Conservation (phyloP, 305 asterid genomes). For the Ilex paraguariensis region DNA sequence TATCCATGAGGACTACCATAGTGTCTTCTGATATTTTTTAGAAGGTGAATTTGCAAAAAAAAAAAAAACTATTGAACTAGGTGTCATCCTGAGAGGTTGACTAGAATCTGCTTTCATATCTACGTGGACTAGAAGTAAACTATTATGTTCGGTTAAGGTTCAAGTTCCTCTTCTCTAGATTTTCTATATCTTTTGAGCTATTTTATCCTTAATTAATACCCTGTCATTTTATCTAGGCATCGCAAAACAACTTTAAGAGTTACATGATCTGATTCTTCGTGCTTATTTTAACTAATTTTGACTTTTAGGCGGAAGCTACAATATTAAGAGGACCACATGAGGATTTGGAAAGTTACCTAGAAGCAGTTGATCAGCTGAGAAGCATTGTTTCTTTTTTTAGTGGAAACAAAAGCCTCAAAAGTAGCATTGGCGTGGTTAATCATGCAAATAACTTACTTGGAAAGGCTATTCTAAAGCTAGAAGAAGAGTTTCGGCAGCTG, state of each 20-base stretch:
- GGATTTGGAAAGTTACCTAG: slow-evolving; percentile 81
- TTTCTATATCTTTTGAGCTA: not conserved
- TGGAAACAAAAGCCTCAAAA: slow-evolving; percentile 53
- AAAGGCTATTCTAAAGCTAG: slow-evolving; percentile 68
- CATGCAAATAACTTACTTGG: slow-evolving; percentile 62
- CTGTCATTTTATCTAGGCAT: not conserved
- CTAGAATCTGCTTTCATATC: no score
- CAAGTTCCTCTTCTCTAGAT: not conserved
- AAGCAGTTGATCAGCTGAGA: slow-evolving; percentile 82
- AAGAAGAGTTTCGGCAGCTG: slow-evolving; percentile 85
- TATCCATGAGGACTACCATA: no score
- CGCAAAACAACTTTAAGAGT: not conserved
- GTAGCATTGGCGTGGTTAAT: slow-evolving; percentile 59
- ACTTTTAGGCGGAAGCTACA: slow-evolving; percentile 85
- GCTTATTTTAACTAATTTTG: not conserved
- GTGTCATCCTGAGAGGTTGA: no score
- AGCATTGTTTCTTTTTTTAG: slow-evolving; percentile 51
- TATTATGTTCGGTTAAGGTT: no score
- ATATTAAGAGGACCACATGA: slow-evolving; percentile 93
- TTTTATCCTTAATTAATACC: no score
- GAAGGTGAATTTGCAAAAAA: no score
- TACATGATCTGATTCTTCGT: not conserved
- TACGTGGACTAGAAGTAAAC: no score
- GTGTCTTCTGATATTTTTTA: no score
- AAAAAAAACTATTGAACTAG: no score